Base-by-base conservation (phyloP, 371 early-diverging fungal species). In the Mucor lusitanicus region DNA sequence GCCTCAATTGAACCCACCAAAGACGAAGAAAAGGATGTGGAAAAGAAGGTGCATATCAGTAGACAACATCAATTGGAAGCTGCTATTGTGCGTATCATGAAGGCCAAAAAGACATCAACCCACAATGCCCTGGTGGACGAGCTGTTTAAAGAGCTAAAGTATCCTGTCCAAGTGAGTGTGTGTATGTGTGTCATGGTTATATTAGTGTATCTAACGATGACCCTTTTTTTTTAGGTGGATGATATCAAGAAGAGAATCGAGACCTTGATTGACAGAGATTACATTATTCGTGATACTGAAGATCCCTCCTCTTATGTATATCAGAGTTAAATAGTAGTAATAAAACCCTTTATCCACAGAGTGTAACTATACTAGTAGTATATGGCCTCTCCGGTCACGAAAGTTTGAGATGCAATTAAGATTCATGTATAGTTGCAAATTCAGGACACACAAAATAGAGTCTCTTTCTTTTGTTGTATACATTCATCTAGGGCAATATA, bases 11-110 rank as follows among this genome's bases (percentile, higher is more conserved):
- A 63, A 11, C 63, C 33, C 4, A 28, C 63, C n/a, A 79, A 77
- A 53, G 92, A 94, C 69, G 94, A 94, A 69, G 76, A 88, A 42
- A 83, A 86, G 32, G 84, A 82, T 32, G 94, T 94, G 4, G 87
- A 86, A 44, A 87, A 89, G 50, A 85, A 89, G 59, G 93, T 95
- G 44, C 84, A 91, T 69, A 84, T 90, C 55, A 94, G 95, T 74
- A 85, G 95, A 44, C 90, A 92, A 68, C 90, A 90, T 71, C 90
- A 91, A 76, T 84, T 96, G 11, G 98, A 99, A 70, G 99, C 99
- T 4, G 95, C 96, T 0, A 90, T 98, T 74, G 98, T 97, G 6
- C 86, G 98, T 40, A 90, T 98, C 56, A 92, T 98, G 95, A 99
- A 99, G 78, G 85, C 90, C 0, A 85, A 91, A 33, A 93, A 92